Conservation (phyloP, 495 filamentous ascomycete species). For the Lophiostoma macrostomum region DNA sequence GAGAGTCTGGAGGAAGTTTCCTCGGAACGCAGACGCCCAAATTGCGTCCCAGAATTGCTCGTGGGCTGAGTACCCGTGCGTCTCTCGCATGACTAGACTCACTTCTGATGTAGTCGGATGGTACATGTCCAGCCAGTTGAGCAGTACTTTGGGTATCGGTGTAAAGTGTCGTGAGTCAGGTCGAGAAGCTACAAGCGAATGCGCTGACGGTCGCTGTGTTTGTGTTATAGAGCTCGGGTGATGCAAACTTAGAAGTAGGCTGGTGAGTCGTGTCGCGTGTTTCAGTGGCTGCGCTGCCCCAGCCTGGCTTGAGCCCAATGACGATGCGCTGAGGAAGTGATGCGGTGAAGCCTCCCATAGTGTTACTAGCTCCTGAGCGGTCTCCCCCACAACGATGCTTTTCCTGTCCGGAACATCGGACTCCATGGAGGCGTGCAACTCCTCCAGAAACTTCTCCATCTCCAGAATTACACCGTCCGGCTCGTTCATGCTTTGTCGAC, state of each 20-base stretch:
- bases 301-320: conserved; percentile 19
- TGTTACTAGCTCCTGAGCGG: conserved; percentile 52
- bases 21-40: conserved; percentile 58
- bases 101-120: conserved; percentile 64
- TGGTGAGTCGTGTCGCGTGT: conserved; percentile 71
- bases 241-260: conserved; percentile 68
- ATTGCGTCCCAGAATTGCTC: conserved; percentile 76
- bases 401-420: conserved; percentile 7
- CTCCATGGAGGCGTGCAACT: conserved; percentile 11
- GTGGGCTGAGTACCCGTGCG: conserved; percentile 70
- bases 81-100: conserved; percentile 55
- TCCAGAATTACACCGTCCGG: conserved; percentile 25
- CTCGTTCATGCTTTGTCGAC: conserved; percentile 5
- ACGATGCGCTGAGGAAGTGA: conserved; percentile 48
- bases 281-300: conserved; percentile 13
- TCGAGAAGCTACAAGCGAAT: conserved; percentile 31
- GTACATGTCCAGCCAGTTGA: conserved; percentile 72
- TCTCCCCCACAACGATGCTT: conserved; percentile 34
- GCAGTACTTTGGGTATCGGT: conserved; percentile 67
- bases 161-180: conserved; percentile 23
- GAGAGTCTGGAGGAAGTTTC: conserved; percentile 61
- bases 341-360: conserved; percentile 57
- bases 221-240: conserved; percentile 54
- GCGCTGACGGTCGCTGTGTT: conserved; percentile 36
- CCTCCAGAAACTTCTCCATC: conserved; percentile 38